Conservation (phyloP, 2,329 filamentous ascomycete species). For the Periconia digitata region DNA sequence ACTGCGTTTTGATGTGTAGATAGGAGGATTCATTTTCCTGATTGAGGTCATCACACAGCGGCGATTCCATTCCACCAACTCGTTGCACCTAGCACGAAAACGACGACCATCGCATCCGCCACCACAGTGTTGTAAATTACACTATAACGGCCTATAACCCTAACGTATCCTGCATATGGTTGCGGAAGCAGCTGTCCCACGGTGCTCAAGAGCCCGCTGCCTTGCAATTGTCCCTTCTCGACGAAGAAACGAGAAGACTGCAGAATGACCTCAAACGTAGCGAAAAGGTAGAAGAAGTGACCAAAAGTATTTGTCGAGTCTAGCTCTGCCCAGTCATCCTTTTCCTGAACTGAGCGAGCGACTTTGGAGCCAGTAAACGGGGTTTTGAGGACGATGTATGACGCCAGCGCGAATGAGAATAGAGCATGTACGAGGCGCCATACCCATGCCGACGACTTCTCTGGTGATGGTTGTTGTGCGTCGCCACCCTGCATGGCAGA, state of each 20-base stretch:
- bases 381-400: constrained; percentile 70
- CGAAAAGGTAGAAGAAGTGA: constrained; percentile 78
- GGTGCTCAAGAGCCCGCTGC: constrained; percentile 64
- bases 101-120: constrained; percentile 71
- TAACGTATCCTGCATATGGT: constrained; percentile 63
- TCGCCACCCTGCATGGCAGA: constrained; percentile 48
- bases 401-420: constrained; percentile 68
- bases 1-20: neutral
- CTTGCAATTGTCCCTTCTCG: constrained; percentile 62
- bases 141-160: constrained; percentile 64
- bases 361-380: constrained; percentile 68
- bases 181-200: constrained; percentile 67
- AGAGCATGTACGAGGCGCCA: constrained; percentile 76
- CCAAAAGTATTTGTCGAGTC: constrained; percentile 46
- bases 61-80: constrained; percentile 51
- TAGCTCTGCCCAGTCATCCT: constrained; percentile 36
- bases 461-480: constrained; percentile 35
- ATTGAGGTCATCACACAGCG: constrained; percentile 20
- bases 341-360: constrained; percentile 49
- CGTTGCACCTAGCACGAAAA: constrained; percentile 70
- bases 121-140: constrained; percentile 73
- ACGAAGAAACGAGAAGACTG: constrained; percentile 72
- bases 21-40: neutral
- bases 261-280: constrained; percentile 72
- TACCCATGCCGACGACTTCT: constrained; percentile 53